These are phyloP conservation scores for Fusarium pseudograminearum DNA, from an alignment of 2,329 filamentous ascomycete genomes.

Conservation along the genomic window DNA sequence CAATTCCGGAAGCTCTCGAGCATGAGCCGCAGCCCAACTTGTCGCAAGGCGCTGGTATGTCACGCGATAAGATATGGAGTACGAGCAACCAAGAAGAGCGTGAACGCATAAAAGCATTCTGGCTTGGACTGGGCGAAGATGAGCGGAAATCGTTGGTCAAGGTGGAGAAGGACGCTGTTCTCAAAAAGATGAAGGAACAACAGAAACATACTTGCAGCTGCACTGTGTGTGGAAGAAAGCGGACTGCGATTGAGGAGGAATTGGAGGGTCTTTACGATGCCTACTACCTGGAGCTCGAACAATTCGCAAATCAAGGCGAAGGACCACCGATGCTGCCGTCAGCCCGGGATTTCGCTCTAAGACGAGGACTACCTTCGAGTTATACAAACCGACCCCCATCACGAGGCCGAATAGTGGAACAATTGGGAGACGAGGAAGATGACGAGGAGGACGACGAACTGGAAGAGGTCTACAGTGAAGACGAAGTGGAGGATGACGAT, in stretches of 20 bases:
- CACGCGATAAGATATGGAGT: constrained; percentile 95
- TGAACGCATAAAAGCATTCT: constrained; percentile 98
- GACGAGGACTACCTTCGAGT: constrained; percentile 68
- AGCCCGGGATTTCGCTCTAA: constrained; percentile 71
- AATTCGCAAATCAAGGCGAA: constrained; percentile 89
- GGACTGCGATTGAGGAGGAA: constrained; percentile 97
- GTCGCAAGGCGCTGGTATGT: constrained; percentile 60
- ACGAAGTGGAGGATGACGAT: constrained; percentile 69
- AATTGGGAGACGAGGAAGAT: constrained; percentile 63
- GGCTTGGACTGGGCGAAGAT: constrained; percentile 92
- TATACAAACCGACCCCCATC: constrained; percentile 77
- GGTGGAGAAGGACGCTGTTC: constrained; percentile 96
- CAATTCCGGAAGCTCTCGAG: constrained; percentile 33
- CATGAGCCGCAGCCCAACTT: constrained; percentile 46
- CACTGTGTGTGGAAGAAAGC: constrained; percentile 94
- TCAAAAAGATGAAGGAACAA: constrained; percentile 99
- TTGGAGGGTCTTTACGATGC: constrained; percentile 97
- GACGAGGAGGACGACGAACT: constrained; percentile 68
- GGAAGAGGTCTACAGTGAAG: constrained; percentile 64
- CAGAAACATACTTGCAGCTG: constrained; percentile 99
- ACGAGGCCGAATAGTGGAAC: constrained; percentile 78
- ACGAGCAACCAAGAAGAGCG: constrained; percentile 94
- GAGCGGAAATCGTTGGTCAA: constrained; percentile 96
- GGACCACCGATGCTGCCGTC: constrained; percentile 65
- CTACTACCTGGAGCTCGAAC: constrained; percentile 97